Conservation (phyloP, 805 yeast genomes). For the Yarrowia yakushimensis region DNA sequence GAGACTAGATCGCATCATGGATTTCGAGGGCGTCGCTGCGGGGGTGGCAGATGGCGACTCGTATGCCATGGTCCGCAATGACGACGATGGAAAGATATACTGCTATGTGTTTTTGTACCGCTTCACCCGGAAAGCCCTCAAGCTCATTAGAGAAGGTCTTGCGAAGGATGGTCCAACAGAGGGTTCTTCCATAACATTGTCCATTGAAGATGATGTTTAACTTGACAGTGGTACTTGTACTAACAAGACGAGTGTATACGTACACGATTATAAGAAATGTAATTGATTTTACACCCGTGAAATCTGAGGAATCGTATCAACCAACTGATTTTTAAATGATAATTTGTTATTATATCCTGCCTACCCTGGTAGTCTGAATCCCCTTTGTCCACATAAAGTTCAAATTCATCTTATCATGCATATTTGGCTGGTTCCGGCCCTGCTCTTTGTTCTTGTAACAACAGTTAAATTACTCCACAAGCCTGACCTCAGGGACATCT, state of each 20-base stretch:
- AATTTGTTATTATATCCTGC: too few relatives aligned
- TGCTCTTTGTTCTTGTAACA: neutral
- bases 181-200: neutral
- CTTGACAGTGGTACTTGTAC: too few relatives aligned
- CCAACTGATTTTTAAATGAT: too few relatives aligned
- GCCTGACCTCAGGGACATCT: neutral
- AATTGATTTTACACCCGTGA: too few relatives aligned
- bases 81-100: neutral
- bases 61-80: neutral
- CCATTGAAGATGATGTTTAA: neutral
- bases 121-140: neutral
- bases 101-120: neutral
- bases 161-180: too few relatives aligned
- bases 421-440: neutral
- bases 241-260: too few relatives aligned
- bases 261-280: too few relatives aligned
- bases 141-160: neutral
- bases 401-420: neutral
- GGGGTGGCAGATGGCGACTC: neutral
- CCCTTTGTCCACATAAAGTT: neutral
- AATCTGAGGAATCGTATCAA: too few relatives aligned
- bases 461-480: slow-evolving; percentile 8
- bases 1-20: neutral
- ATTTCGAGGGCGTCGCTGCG: neutral
- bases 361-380: neutral